These are phyloP conservation scores for Calamus simplicifolius DNA, from an alignment of 176 grass and related monocot genomes.

Conservation along the genomic window DNA sequence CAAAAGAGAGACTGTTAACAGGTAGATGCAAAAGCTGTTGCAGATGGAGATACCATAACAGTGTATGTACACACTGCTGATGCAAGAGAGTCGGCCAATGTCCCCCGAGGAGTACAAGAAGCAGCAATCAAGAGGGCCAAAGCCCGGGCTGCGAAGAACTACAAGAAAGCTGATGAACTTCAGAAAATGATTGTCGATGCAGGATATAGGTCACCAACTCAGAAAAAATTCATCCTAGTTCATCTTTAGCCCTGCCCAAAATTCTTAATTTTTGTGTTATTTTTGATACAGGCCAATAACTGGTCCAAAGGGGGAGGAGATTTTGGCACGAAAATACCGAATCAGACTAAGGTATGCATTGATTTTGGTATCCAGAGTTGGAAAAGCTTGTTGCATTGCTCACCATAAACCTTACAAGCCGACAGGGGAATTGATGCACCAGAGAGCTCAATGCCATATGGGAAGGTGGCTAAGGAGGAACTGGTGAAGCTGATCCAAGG, in stretches of 20 bases:
- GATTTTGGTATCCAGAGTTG: background rate
- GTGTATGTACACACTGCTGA: constrained; percentile 43
- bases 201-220: constrained; percentile 51
- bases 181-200: constrained; percentile 60
- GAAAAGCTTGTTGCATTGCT: too few species aligned
- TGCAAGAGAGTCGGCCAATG: constrained; percentile 30
- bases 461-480: constrained; percentile 72
- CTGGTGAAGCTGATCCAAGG: constrained; percentile 56
- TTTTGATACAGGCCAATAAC: constrained; percentile 36
- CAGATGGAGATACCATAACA: constrained; percentile 67
- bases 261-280: background rate
- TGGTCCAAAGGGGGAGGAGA: constrained; percentile 14
- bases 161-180: constrained; percentile 34
- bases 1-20: constrained; percentile 7
- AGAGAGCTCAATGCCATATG: constrained; percentile 75
- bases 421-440: constrained; percentile 83
- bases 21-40: constrained; percentile 58
- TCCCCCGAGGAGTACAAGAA: constrained; percentile 33
- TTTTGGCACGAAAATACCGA: constrained; percentile 50
- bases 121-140: constrained; percentile 12
- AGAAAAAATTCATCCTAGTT: background rate
- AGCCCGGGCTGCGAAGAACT: constrained; percentile 25
- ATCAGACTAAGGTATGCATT: constrained; percentile 66
- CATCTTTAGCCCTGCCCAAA: background rate
- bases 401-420: background rate